Conservation (phyloP, 2,329 filamentous ascomycete species). For the Aspergillus felis region DNA sequence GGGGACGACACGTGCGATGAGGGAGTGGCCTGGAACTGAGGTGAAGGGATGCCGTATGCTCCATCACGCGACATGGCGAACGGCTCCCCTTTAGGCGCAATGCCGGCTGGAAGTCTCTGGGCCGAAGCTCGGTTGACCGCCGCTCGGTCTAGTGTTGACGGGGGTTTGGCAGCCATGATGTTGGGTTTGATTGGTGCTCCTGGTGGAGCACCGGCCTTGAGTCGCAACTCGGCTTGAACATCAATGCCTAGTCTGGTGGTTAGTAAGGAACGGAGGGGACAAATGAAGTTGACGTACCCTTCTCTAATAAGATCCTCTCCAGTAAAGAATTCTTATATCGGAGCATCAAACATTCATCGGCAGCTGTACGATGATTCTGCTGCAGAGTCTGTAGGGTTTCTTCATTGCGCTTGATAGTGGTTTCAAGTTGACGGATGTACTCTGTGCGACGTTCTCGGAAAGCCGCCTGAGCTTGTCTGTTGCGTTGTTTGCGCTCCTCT, state of each 20-base stretch:
- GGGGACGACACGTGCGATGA: slow-evolving; percentile 74
- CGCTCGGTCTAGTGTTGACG: slow-evolving; percentile 73
- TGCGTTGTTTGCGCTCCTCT: slow-evolving; percentile 96
- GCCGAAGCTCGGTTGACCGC: slow-evolving; percentile 74
- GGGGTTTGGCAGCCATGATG: slow-evolving; percentile 66
- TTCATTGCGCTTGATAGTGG: slow-evolving; percentile 95
- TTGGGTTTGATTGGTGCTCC: slow-evolving; percentile 61
- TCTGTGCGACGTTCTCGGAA: slow-evolving; percentile 95
- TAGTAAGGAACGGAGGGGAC: slow-evolving; percentile 1
- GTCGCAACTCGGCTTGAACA: slow-evolving; percentile 89
- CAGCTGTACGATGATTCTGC: slow-evolving; percentile 87
- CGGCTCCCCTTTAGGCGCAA: slow-evolving; percentile 63
- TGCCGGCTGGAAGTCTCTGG: slow-evolving; percentile 67
- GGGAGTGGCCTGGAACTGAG: slow-evolving; percentile 76
- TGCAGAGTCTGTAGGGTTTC: slow-evolving; percentile 89
- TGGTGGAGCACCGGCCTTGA: slow-evolving; percentile 85
- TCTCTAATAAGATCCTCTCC: slow-evolving; percentile 92
- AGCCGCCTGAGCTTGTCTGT: slow-evolving; percentile 93
- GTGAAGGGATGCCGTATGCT: slow-evolving; percentile 50
- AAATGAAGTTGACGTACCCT: slow-evolving; percentile 56
- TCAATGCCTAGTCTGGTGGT: slow-evolving; percentile 67
- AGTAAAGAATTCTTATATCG: slow-evolving; percentile 97
- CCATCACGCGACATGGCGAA: slow-evolving; percentile 45
- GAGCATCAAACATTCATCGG: slow-evolving; percentile 96
- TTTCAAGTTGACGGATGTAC: slow-evolving; percentile 98